These are phyloP conservation scores for Bruguiera parviflora DNA, from an alignment of 345 rosid species.

Conservation along the genomic window DNA sequence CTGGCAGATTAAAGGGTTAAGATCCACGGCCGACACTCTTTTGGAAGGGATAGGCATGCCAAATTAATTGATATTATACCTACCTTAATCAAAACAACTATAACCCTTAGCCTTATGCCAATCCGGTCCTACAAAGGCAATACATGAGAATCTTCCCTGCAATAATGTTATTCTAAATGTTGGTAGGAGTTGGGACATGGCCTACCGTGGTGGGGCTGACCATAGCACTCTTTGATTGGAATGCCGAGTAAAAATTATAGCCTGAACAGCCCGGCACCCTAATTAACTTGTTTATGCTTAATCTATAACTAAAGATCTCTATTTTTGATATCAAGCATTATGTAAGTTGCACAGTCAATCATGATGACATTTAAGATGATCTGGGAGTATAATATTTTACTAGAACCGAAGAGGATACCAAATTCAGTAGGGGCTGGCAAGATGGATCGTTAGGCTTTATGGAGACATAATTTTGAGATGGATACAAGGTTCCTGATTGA, in stretches of 20 bases:
- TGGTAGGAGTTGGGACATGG: slow-evolving; percentile 44
- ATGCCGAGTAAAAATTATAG: slow-evolving; percentile 24
- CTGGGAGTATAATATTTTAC: neutral
- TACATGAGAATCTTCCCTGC: slow-evolving; percentile 42
- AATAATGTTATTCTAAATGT: slow-evolving; percentile 54
- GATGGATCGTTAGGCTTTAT: slow-evolving; percentile 21
- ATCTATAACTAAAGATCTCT: too few relatives aligned
- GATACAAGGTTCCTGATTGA: too few relatives aligned
- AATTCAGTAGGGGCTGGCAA: slow-evolving; percentile 38
- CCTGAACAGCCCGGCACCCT: slow-evolving; percentile 19
- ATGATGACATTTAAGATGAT: neutral
- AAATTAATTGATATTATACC: slow-evolving; percentile 16
- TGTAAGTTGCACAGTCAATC: neutral
- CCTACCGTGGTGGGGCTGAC: slow-evolving; percentile 42
- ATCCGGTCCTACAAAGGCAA: slow-evolving; percentile 28
- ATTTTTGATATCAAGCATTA: too few relatives aligned
- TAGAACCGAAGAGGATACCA: slow-evolving; percentile 20
- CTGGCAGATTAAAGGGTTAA: slow-evolving; percentile 17
- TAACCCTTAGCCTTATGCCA: slow-evolving; percentile 19
- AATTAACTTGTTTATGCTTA: slow-evolving; percentile 24
- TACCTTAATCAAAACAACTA: slow-evolving; percentile 6
- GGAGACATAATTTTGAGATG: slow-evolving; percentile 10
- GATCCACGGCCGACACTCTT: slow-evolving; percentile 17
- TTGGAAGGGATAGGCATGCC: slow-evolving; percentile 14
- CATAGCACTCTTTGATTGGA: slow-evolving; percentile 23